Conservation (phyloP, 768 basidiomycete genomes). For the Kwoniella botswanensis region DNA sequence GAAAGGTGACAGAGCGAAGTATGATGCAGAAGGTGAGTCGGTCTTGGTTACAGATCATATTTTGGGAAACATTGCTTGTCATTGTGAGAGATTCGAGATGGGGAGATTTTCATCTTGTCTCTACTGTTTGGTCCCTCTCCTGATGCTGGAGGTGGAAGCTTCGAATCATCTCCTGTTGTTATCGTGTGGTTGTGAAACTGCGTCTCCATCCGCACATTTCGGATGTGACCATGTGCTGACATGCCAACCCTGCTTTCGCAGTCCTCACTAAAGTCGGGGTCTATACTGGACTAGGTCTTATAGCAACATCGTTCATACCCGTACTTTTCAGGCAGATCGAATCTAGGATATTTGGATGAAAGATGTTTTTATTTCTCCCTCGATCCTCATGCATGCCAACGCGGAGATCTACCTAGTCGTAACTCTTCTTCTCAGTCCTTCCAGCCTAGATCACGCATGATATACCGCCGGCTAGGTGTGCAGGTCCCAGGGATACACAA, state of each 20-base stretch:
- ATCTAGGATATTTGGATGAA: constrained; percentile 5
- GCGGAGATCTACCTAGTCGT: too few species aligned
- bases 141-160: not conserved
- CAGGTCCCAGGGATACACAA: not conserved
- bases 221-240: constrained; percentile 13
- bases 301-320: constrained; percentile 70
- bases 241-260: constrained; percentile 46
- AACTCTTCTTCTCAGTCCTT: too few species aligned
- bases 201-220: constrained; percentile 2
- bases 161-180: not conserved
- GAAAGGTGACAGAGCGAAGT: constrained; percentile 32
- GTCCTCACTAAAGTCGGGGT: constrained; percentile 89
- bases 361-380: not conserved
- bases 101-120: too few species aligned
- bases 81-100: not conserved
- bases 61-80: not conserved
- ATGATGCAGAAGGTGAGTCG: constrained; percentile 52
- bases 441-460: too few species aligned
- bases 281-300: constrained; percentile 80
- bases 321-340: constrained; percentile 39
- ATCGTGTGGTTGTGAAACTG: not conserved
- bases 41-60: constrained; percentile 5
- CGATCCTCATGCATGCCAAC: too few species aligned
- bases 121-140: not conserved
- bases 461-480: not conserved